These are phyloP conservation scores for Bretschneidera sinensis DNA, from an alignment of 345 rosid genomes.

Conservation along the genomic window DNA sequence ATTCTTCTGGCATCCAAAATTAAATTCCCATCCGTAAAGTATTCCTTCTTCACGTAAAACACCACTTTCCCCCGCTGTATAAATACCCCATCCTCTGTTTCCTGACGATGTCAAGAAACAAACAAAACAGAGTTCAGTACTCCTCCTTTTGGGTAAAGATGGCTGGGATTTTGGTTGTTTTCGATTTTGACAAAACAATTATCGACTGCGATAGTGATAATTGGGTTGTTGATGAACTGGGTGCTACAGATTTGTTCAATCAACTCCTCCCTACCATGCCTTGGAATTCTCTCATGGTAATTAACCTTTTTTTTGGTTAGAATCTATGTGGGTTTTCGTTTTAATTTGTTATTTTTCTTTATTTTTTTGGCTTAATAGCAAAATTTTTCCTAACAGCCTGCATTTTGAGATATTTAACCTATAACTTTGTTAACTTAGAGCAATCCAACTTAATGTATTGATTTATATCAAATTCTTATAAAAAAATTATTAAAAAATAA, in stretches of 20 bases:
- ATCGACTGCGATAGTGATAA: conserved; percentile 86
- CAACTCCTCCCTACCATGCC: conserved; percentile 89
- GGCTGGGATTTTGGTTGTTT: conserved; percentile 55
- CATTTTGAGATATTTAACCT: too few species aligned
- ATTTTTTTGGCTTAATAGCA: too few species aligned
- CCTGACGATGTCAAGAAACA: conserved; percentile 14
- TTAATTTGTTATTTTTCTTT: too few species aligned
- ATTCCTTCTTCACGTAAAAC: not conserved
- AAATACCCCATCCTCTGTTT: conserved; percentile 27
- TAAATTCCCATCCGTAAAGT: conserved; percentile 9
- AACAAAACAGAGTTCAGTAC: conserved; percentile 1
- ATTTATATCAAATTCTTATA: too few species aligned
- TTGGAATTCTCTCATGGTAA: conserved; percentile 86
- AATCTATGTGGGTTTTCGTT: too few species aligned
- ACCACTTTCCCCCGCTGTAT: conserved; percentile 15
- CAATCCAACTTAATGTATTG: too few species aligned
- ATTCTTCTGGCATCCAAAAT: conserved; percentile 44
- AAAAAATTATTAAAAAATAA: too few species aligned
- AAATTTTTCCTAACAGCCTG: too few species aligned
- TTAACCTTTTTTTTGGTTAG: not conserved
- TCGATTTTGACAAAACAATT: conserved; percentile 87
- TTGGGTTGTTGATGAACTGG: conserved; percentile 74
- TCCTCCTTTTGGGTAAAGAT: conserved; percentile 8
- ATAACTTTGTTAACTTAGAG: too few species aligned
- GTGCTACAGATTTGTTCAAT: conserved; percentile 66